Percentiles rank a stretch among this genome's conserved stretches.
Conservation (phyloP, 345 rosid species). For the Melaleuca quinquenervia region DNA sequence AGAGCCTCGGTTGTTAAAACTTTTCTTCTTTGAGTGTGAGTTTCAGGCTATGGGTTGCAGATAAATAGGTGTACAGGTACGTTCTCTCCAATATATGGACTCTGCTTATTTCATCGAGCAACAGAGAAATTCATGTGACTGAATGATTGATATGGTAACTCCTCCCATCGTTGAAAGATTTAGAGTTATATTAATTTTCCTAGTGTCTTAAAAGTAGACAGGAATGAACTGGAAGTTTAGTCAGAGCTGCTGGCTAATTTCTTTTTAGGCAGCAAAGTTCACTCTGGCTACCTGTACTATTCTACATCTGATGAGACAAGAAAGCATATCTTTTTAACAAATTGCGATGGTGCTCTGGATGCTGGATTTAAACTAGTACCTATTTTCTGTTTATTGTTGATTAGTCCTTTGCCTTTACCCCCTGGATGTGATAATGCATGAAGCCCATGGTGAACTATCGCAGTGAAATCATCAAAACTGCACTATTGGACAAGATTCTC, state of each 20-base stretch:
- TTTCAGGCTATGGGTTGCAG: constrained; percentile 9
- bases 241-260: neutral
- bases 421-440: neutral
- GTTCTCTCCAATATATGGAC: neutral
- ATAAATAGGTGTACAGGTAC: constrained; percentile 39
- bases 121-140: neutral
- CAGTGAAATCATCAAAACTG: neutral
- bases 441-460: neutral
- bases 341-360: neutral
- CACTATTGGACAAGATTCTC: neutral
- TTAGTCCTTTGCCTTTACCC: neutral
- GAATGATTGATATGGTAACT: neutral
- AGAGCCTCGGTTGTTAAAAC: constrained; percentile 21
- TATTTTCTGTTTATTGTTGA: neutral
- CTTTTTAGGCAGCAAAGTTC: neutral
- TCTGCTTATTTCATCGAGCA: neutral
- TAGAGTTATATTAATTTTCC: neutral
- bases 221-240: neutral
- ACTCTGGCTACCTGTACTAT: neutral
- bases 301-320: neutral
- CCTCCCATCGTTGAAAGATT: neutral
- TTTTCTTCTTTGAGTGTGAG: constrained; percentile 14
- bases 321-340: neutral
- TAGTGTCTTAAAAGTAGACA: neutral
- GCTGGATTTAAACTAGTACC: neutral